Evolutionary conservation across 805 yeast genomes (phyloP).

Genomic region (Ogataea trehaloabstinens): DNA sequence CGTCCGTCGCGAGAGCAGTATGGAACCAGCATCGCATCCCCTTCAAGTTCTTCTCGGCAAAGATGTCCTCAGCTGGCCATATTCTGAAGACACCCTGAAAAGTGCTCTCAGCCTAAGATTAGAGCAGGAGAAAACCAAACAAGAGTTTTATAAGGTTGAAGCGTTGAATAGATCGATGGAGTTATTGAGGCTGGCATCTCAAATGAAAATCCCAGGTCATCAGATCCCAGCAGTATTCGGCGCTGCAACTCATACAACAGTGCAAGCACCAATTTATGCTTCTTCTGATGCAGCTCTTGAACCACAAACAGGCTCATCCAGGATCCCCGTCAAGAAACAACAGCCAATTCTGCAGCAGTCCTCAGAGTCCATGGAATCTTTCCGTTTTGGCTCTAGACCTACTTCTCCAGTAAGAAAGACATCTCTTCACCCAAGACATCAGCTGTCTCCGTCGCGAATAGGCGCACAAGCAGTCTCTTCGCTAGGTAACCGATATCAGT

Average conservation of each 20-base stretch:
- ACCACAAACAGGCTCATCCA: neutral
- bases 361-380: conserved; percentile 9
- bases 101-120: conserved; percentile 58
- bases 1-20: no score
- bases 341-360: neutral
- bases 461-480: conserved; percentile 72
- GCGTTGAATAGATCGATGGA: conserved; percentile 56
- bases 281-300: neutral
- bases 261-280: neutral
- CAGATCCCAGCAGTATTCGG: conserved; percentile 60
- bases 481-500: conserved; percentile 23
- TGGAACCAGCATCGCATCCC: no score
- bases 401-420: conserved; percentile 14
- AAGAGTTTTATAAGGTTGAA: conserved; percentile 71
- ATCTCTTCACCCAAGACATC: conserved; percentile 20
- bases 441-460: conserved; percentile 46
- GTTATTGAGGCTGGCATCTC: conserved; percentile 57
- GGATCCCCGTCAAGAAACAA: neutral
- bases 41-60: conserved; percentile 52
- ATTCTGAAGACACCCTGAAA: conserved; percentile 53
- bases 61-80: conserved; percentile 50
- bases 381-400: conserved; percentile 31
- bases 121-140: conserved; percentile 81
- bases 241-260: conserved; percentile 9
- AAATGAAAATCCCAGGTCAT: conserved; percentile 60